Evolutionary conservation across 2,329 filamentous ascomycete species (phyloP).

Genomic region (Cercospora sesami): DNA sequence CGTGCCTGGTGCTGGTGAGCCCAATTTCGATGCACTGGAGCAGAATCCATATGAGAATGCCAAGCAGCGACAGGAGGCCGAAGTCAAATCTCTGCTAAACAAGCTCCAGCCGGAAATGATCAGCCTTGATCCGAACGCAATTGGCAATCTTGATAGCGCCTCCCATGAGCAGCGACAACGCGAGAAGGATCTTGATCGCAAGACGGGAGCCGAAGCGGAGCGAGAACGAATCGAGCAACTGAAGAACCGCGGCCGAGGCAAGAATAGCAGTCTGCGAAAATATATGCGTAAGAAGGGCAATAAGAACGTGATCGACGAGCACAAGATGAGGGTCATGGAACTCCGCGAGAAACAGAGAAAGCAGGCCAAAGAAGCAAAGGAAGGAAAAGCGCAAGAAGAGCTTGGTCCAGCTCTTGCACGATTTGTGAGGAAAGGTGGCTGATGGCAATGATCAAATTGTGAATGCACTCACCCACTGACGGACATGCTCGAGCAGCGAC

Average conservation of each 20-base stretch:
- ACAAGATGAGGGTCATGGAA: constrained; percentile 81
- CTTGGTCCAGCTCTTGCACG: constrained; percentile 82
- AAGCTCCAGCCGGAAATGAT: constrained; percentile 98
- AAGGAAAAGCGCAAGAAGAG: constrained; percentile 69
- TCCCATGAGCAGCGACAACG: constrained; percentile 74
- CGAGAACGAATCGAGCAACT: constrained; percentile 59
- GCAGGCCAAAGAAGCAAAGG: constrained; percentile 65
- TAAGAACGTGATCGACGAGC: constrained; percentile 95
- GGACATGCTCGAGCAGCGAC: not conserved
- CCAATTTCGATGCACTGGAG: constrained; percentile 93
- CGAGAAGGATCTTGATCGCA: constrained; percentile 77
- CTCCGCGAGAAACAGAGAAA: constrained; percentile 69
- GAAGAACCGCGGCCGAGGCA: constrained; percentile 79
- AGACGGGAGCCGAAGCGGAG: constrained; percentile 46
- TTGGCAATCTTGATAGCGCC: constrained; percentile 81
- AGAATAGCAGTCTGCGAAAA: constrained; percentile 84
- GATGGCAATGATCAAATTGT: constrained; percentile 14
- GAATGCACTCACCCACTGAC: not conserved
- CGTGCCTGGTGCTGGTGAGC: constrained; percentile 90
- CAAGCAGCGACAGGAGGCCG: constrained; percentile 88
- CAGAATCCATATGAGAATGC: constrained; percentile 91
- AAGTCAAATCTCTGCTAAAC: constrained; percentile 86
- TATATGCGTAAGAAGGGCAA: constrained; percentile 88
- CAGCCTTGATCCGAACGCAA: constrained; percentile 84
- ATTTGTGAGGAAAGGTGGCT: constrained; percentile 69